Conservation (phyloP, 2,329 filamentous ascomycete species). For the Amauroascus niger region DNA sequence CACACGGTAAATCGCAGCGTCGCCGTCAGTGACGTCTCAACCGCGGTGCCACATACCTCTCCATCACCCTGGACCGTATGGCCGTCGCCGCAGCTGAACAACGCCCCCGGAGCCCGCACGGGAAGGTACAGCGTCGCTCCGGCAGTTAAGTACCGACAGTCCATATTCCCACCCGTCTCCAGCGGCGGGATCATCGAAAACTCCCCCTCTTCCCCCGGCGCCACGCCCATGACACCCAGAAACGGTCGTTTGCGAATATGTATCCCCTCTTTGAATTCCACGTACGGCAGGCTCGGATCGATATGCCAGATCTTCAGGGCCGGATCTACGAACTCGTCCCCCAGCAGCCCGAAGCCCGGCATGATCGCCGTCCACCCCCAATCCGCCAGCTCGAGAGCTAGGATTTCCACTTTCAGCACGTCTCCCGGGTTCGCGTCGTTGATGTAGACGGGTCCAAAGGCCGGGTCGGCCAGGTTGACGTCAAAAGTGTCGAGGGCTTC, state of each 20-base stretch:
- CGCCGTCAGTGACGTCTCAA: slow-evolving; percentile 46
- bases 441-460: slow-evolving; percentile 44
- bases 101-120: slow-evolving; percentile 41
- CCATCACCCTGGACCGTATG: slow-evolving; percentile 48
- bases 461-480: slow-evolving; percentile 39
- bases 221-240: slow-evolving; percentile 45
- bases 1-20: slow-evolving; percentile 42
- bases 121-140: slow-evolving; percentile 44
- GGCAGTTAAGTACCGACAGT: slow-evolving; percentile 42
- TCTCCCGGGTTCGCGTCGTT: slow-evolving; percentile 44
- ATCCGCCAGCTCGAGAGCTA: slow-evolving; percentile 37
- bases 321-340: slow-evolving; percentile 40
- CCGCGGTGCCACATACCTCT: slow-evolving; percentile 48
- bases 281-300: slow-evolving; percentile 30
- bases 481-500: slow-evolving; percentile 37
- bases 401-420: slow-evolving; percentile 44
- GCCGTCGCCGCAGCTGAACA: slow-evolving; percentile 48
- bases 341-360: slow-evolving; percentile 43
- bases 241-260: slow-evolving; percentile 44
- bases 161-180: slow-evolving; percentile 47
- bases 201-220: slow-evolving; percentile 38
- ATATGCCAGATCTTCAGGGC: slow-evolving; percentile 44
- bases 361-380: slow-evolving; percentile 49
- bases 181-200: slow-evolving; percentile 45
- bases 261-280: slow-evolving; percentile 42